phyloP scores from a whole-genome alignment of 495 filamentous ascomycete species.

The Aspergillus campestris region DNA sequence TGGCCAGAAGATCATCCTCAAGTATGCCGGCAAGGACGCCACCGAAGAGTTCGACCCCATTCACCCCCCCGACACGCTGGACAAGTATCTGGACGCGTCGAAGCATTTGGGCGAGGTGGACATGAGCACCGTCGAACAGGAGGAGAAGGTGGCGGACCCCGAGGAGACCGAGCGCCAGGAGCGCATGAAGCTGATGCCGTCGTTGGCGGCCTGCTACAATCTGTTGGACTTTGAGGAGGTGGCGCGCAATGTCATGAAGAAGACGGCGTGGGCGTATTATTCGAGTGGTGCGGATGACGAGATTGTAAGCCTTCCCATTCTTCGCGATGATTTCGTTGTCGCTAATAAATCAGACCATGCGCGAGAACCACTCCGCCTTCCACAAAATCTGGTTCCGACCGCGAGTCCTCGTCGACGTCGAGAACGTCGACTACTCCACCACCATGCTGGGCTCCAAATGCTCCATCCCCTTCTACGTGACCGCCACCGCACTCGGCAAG shows the following conservation, averaged over 20 bases:
- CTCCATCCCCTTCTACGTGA: conserved; percentile 83
- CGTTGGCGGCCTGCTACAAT: conserved; percentile 86
- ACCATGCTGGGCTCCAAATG: conserved; percentile 85
- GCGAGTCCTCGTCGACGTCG: conserved; percentile 74
- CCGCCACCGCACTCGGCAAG: conserved; percentile 86
- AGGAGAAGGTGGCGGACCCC: conserved; percentile 61
- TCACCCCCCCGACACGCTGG: conserved; percentile 74
- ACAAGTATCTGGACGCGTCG: conserved; percentile 69
- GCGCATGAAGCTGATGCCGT: conserved; percentile 69
- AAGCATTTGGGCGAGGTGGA: conserved; percentile 91
- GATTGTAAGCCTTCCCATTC: conserved; percentile 54
- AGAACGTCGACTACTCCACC: conserved; percentile 73
- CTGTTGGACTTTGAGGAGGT: conserved; percentile 92
- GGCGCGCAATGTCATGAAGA: conserved; percentile 83
- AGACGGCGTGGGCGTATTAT: conserved; percentile 93
- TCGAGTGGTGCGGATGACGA: conserved; percentile 94
- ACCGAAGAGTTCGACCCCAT: conserved; percentile 90
- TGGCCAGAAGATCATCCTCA: conserved; percentile 72
- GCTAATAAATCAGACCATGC: conserved; percentile 53
- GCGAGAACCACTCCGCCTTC: conserved; percentile 93
- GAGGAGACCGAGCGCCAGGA: conserved; percentile 70
- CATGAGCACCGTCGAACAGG: conserved; percentile 71
- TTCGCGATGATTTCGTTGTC: not conserved
- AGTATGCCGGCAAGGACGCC: conserved; percentile 77
- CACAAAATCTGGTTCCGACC: conserved; percentile 98